These are phyloP conservation scores for Boletus vermiculosoides DNA, from an alignment of 768 basidiomycete genomes.

Conservation along the genomic window DNA sequence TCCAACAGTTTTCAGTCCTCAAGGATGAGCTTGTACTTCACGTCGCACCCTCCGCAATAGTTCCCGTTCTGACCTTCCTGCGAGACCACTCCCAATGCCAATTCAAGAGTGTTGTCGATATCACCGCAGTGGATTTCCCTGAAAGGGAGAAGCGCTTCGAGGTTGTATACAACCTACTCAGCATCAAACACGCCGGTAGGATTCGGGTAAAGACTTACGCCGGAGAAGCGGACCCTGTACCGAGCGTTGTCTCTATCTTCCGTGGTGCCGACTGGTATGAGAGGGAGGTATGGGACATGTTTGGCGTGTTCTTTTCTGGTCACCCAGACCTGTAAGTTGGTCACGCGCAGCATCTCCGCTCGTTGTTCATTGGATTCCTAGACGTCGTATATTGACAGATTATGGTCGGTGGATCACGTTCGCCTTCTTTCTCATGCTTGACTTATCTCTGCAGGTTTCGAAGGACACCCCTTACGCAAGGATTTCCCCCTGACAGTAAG, in stretches of 20 bases:
- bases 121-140: constrained; percentile 94
- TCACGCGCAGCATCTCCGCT: constrained; percentile 7
- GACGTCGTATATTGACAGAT: constrained; percentile 96
- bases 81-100: constrained; percentile 95
- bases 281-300: constrained; percentile 97
- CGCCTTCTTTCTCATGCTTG: background rate
- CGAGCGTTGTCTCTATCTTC: constrained; percentile 76
- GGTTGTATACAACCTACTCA: constrained; percentile 93
- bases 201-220: constrained; percentile 98
- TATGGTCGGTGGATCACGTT: constrained; percentile 59
- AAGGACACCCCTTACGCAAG: constrained; percentile 96
- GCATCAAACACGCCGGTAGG: constrained; percentile 71
- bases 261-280: constrained; percentile 98
- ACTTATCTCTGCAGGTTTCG: constrained; percentile 60
- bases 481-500: constrained; percentile 96
- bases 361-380: constrained; percentile 31
- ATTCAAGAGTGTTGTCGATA: constrained; percentile 90
- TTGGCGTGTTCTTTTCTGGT: constrained; percentile 91
- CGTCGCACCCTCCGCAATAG: constrained; percentile 73
- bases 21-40: constrained; percentile 95
- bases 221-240: constrained; percentile 88
- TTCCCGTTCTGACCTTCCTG: constrained; percentile 87
- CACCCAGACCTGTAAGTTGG: constrained; percentile 90
- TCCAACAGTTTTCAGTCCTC: constrained; percentile 96
- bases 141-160: constrained; percentile 93